Conservation (phyloP, 495 filamentous ascomycete genomes). For the Neohortaea acidophila region DNA sequence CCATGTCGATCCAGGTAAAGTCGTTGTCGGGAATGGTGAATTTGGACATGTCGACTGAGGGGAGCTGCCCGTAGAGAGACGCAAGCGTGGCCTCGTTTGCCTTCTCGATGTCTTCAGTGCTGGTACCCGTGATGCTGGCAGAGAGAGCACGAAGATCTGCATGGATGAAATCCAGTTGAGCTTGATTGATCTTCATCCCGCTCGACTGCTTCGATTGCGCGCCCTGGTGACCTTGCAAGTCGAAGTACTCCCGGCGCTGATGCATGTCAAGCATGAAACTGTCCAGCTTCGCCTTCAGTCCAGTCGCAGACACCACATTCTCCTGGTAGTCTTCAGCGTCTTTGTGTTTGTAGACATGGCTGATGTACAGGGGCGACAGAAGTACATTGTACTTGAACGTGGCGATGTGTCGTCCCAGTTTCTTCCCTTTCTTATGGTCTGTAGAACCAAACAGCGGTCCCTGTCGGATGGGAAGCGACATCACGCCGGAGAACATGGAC, state of each 20-base stretch:
- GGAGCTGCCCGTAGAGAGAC: slow-evolving; percentile 37
- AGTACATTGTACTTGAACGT: slow-evolving; percentile 96
- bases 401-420: slow-evolving; percentile 88
- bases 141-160: slow-evolving; percentile 91
- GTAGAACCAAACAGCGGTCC: slow-evolving; percentile 82
- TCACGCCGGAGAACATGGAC: slow-evolving; percentile 85
- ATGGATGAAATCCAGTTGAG: slow-evolving; percentile 77
- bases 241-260: slow-evolving; percentile 82
- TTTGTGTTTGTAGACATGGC: slow-evolving; percentile 97
- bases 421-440: slow-evolving; percentile 89
- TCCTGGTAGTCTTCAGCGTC: slow-evolving; percentile 76
- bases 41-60: slow-evolving; percentile 56
- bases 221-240: slow-evolving; percentile 55
- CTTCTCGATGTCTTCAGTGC: slow-evolving; percentile 52
- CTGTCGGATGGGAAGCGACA: slow-evolving; percentile 89
- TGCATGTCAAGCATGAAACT: slow-evolving; percentile 94
- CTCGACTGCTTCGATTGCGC: slow-evolving; percentile 63
- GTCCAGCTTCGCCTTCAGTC: slow-evolving; percentile 82
- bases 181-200: slow-evolving; percentile 88
- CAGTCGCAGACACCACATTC: slow-evolving; percentile 73
- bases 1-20: slow-evolving; percentile 94
- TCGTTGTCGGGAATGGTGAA: slow-evolving; percentile 94
- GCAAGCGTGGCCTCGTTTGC: slow-evolving; percentile 44
- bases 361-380: slow-evolving; percentile 81
- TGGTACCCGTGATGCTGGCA: slow-evolving; percentile 70